Evolutionary conservation across 2,329 filamentous ascomycete genomes (phyloP), one percentile per base, ranked within the genome.

Genomic region (Fonsecaea multimorphosa): DNA sequence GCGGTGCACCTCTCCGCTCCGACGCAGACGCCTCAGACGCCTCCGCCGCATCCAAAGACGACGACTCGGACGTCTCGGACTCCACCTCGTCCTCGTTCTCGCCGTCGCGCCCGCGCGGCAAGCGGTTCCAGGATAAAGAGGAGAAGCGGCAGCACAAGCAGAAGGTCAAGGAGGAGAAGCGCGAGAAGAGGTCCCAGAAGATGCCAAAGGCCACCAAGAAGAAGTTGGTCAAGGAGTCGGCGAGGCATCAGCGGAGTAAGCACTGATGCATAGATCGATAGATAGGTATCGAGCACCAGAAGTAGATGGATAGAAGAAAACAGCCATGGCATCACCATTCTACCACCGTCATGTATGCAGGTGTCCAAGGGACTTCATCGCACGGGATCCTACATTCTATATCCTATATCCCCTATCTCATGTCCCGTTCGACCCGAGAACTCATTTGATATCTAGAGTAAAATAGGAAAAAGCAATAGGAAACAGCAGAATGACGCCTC

Each of bases 171-270:
- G 94, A 97, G 74, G 94, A 93, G 74, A 97, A 97, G 82, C 88
- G 92, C 38, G 93, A 97, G 78, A 93, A 96, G 82, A 84, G 95
- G 66, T 92, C 94, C 78, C 91, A 91, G 3, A 99, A 99, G 83
- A 96, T 99, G 80, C 94, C 95, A 0, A 99, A 99, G 81, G 88
- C 96, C 76, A 71, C 97, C 36, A 99, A 99, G 85, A 98, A 97
- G 83, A 91, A 90, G 76, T 79, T 96, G 64, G 86, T 96, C 29
- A 85, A 84, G 63, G 82, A 82, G 68, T 83, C 84, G 16, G 83
- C 86, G 63, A 82, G 87, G 71, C n/a, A n/a, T n/a, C n/a, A n/a
- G n/a, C 82, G 87, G 71, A 87, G 85, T 74, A 90, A 91, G 81
- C 71, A 71, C 46, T 74, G 46, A 60, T 9, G 59, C 67, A 38